phyloP scores from a whole-genome alignment of 2,329 filamentous ascomycete species.

The Biscogniauxia sp. region DNA sequence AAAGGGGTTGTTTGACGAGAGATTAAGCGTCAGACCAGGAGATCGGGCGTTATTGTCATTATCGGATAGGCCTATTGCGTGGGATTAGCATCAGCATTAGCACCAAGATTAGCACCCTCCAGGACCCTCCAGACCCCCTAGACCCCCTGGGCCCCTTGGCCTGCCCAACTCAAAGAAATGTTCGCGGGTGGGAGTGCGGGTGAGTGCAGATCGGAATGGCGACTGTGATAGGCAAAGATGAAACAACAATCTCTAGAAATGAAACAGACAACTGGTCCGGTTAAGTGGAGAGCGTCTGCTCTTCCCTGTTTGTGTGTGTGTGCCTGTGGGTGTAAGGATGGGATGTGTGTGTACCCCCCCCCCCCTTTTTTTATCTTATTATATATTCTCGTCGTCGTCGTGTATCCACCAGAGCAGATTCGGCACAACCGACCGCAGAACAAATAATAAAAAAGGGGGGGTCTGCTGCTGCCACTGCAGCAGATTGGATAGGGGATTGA shows the following conservation, averaged over 20 bases:
- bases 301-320: conserved; percentile 6
- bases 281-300: conserved; percentile 37
- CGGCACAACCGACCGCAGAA: conserved; percentile 15
- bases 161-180: neutral
- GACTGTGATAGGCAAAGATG: conserved; percentile 41
- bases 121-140: neutral
- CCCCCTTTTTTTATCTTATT: neutral
- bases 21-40: conserved; percentile 59
- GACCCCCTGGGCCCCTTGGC: too few species aligned
- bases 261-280: conserved; percentile 41
- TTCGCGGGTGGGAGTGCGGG: conserved; percentile 19
- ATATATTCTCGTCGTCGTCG: neutral
- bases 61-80: conserved; percentile 9
- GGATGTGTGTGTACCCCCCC: too few species aligned
- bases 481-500: too few species aligned
- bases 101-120: conserved; percentile 9
- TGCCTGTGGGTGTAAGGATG: too few species aligned
- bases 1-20: conserved; percentile 80
- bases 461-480: too few species aligned
- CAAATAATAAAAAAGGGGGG: neutral
- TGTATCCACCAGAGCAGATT: conserved; percentile 6
- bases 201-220: conserved; percentile 41
- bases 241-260: conserved; percentile 47
- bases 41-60: conserved; percentile 40
- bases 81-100: neutral